Evolutionary conservation across 163 green algal genomes (phyloP).

Genomic region (Chloromonas sp.): DNA sequence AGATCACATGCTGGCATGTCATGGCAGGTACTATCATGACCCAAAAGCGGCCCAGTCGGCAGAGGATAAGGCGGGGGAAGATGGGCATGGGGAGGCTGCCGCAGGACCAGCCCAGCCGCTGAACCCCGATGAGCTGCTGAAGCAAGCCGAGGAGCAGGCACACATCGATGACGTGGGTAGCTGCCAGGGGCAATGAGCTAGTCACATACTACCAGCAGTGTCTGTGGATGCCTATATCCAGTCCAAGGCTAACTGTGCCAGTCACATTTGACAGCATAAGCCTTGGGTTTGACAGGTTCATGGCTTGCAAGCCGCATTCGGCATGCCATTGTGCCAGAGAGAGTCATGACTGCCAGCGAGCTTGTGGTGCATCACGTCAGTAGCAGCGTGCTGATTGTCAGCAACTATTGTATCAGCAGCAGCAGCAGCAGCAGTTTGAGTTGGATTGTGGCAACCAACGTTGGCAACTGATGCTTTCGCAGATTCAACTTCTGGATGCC

Average conservation of each 20-base stretch:
- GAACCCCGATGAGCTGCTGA: slow-evolving; percentile 64
- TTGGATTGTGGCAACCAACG: neutral
- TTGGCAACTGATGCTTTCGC: neutral
- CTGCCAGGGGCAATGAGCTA: no score
- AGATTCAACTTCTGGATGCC: slow-evolving; percentile 65
- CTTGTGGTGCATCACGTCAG: no score
- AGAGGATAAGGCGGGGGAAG: slow-evolving; percentile 6
- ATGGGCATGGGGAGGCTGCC: neutral
- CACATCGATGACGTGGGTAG: slow-evolving; percentile 44
- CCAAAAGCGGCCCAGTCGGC: neutral
- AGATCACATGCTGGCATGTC: no score
- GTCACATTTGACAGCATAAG: neutral
- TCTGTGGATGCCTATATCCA: neutral
- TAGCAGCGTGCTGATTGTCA: no score
- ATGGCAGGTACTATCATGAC: slow-evolving; percentile 40
- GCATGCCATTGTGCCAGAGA: no score
- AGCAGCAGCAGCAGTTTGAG: neutral
- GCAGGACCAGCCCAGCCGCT: slow-evolving; percentile 11
- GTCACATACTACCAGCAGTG: no score
- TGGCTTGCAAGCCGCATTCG: neutral
- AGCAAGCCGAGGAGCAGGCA: slow-evolving; percentile 66
- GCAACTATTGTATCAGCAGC: no score
- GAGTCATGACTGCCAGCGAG: no score
- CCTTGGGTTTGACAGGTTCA: neutral
- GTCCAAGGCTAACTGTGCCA: neutral